Conservation (phyloP, 768 basidiomycete genomes). For the Galerina marginata region DNA sequence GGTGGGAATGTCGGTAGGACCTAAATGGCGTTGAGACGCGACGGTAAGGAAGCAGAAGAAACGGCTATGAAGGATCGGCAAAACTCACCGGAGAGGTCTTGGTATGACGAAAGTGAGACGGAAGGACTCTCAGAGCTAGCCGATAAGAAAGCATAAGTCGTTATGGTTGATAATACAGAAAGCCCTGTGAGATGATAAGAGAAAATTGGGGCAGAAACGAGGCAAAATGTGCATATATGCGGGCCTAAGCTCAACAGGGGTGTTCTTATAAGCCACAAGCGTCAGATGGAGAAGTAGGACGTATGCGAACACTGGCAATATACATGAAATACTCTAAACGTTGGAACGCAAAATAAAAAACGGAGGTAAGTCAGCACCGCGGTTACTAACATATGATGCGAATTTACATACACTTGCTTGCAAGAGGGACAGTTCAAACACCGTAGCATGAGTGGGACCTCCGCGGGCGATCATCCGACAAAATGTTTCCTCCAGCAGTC, state of each 20-base stretch:
- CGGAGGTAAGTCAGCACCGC: not conserved
- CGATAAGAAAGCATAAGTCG: no score
- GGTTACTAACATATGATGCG: not conserved
- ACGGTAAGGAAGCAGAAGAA: not conserved
- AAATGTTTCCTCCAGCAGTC: not conserved
- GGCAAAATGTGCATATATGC: not conserved
- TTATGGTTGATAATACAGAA: no score
- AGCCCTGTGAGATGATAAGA: no score
- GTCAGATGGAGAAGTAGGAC: not conserved
- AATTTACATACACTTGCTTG: not conserved
- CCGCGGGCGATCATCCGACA: not conserved
- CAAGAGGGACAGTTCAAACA: not conserved
- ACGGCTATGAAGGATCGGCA: no score
- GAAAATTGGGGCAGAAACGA: no score
- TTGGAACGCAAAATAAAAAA: not conserved
- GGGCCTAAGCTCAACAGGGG: not conserved
- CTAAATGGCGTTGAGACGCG: not conserved
- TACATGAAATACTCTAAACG: not conserved
- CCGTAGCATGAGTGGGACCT: not conserved
- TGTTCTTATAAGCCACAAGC: not conserved
- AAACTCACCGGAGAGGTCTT: no score
- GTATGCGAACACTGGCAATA: not conserved
- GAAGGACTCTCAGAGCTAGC: no score
- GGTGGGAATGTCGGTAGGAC: not conserved
- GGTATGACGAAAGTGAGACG: no score